Evolutionary conservation across 345 rosid genomes (phyloP).

Genomic region (Microcos paniculata): DNA sequence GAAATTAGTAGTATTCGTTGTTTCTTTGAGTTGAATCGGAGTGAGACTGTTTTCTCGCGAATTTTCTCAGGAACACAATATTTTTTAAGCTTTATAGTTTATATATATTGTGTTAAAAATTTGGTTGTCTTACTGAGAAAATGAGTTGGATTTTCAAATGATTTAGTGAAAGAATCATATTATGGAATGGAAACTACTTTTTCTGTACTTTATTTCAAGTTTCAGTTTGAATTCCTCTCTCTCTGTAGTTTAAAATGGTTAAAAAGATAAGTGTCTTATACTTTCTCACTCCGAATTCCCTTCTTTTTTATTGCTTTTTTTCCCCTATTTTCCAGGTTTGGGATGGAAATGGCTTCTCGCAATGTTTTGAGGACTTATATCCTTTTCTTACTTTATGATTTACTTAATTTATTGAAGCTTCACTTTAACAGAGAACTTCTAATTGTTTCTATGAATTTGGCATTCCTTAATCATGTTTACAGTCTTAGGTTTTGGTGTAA

Average conservation of each 20-base stretch:
- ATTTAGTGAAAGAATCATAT: too few relatives aligned
- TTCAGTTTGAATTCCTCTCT: background rate
- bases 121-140: background rate
- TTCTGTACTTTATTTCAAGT: background rate
- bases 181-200: background rate
- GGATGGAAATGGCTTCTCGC: slow-evolving; percentile 46
- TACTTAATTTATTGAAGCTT: background rate
- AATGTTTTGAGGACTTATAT: slow-evolving; percentile 55
- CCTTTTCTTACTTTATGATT: slow-evolving; percentile 29
- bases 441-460: slow-evolving; percentile 3
- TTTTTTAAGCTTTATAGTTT: background rate
- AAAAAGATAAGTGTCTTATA: background rate
- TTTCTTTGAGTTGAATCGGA: background rate
- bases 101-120: background rate
- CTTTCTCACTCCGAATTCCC: background rate
- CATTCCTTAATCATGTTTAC: slow-evolving; percentile 51
- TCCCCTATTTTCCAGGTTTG: slow-evolving; percentile 46
- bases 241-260: background rate
- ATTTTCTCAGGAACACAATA: background rate
- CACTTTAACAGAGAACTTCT: background rate
- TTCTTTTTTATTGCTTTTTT: background rate
- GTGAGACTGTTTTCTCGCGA: background rate
- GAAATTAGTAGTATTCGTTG: background rate
- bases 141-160: background rate
- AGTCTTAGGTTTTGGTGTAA: slow-evolving; percentile 61